phyloP scores from a whole-genome alignment of 805 yeast species.

The Teunomyces panamensis region DNA sequence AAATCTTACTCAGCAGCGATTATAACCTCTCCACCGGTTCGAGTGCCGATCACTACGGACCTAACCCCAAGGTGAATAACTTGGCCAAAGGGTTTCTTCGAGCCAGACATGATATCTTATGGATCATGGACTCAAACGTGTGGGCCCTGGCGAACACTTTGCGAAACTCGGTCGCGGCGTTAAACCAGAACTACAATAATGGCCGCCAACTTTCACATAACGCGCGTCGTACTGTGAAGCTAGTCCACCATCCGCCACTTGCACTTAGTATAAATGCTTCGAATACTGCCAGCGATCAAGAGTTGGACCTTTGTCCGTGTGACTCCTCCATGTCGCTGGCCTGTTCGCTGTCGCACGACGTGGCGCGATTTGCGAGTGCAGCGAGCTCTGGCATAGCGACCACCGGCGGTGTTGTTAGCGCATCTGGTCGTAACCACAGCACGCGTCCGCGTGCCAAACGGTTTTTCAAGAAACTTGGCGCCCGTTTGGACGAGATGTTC shows the following conservation, averaged over 20 bases:
- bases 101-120: slow-evolving; percentile 70
- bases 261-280: slow-evolving; percentile 43
- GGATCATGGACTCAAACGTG: slow-evolving; percentile 87
- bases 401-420: background rate
- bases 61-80: slow-evolving; percentile 87
- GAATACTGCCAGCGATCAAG: slow-evolving; percentile 20
- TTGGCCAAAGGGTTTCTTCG: slow-evolving; percentile 71
- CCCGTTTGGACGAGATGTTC: slow-evolving; percentile 81
- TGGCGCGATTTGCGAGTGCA: background rate
- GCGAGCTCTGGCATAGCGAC: no score
- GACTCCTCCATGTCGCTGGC: slow-evolving; percentile 3
- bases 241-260: slow-evolving; percentile 82
- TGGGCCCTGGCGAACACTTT: slow-evolving; percentile 70
- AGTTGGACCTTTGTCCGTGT: slow-evolving; percentile 17
- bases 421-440: background rate
- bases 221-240: slow-evolving; percentile 44
- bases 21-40: slow-evolving; percentile 10
- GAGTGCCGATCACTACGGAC: slow-evolving; percentile 60
- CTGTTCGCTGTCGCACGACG: background rate
- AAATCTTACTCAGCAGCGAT: slow-evolving; percentile 43
- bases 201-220: slow-evolving; percentile 32
- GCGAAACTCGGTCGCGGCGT: slow-evolving; percentile 57
- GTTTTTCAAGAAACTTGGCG: slow-evolving; percentile 44
- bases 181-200: slow-evolving; percentile 49
- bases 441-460: slow-evolving; percentile 5